Base-by-base conservation (phyloP, 2,329 filamentous ascomycete species). In the Bipolaris sorokiniana region DNA sequence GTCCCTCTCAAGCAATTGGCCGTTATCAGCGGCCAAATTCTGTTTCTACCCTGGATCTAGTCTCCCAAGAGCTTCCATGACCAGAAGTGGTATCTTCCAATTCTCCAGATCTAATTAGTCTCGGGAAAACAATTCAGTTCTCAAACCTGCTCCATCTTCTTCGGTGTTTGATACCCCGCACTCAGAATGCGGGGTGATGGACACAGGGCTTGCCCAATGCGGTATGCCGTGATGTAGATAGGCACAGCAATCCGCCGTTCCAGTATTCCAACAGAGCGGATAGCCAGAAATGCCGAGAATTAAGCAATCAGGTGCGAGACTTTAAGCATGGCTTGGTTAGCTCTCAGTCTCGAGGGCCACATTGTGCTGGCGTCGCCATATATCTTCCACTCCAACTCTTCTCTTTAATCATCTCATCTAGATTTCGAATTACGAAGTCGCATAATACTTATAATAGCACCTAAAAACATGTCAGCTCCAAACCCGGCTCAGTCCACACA, bases 111-210 rank as follows among this genome's bases (percentile, higher is more conserved):
- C n/a, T 15, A 5, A 37, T 20, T 37, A 20, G 15, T 22, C 22
- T 31, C 2, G 50, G 47, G 20, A 36, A 38, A 54, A 44, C 20
- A 2, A 9, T 7, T 23, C 28, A 44, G 15, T 15, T 9, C 44
- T 15, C 22, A 44, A 44, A 40, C n/a, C 34, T 18, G n/a, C 34
- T 26, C 50, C 7, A 49, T n/a, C 41, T 38, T 15, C 33, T 18
- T 18, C 34, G 16, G 33, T 38, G 51, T 28, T 23, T 37, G 15
- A 45, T 67, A 64, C 64, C 64, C 66, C 64, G 62, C 64, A 59
- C 54, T 37, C 18, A 18, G 10, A 15, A 48, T 65, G 64, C 64
- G 64, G 68, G 67, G 68, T 63, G 64, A 66, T 68, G 49, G 46
- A 42, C 60, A 44, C 3, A 7, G 52, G 63, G 53, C 49, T 66